Conservation (phyloP, 352 stramenopile species). For the Phytophthora boehmeriae region DNA sequence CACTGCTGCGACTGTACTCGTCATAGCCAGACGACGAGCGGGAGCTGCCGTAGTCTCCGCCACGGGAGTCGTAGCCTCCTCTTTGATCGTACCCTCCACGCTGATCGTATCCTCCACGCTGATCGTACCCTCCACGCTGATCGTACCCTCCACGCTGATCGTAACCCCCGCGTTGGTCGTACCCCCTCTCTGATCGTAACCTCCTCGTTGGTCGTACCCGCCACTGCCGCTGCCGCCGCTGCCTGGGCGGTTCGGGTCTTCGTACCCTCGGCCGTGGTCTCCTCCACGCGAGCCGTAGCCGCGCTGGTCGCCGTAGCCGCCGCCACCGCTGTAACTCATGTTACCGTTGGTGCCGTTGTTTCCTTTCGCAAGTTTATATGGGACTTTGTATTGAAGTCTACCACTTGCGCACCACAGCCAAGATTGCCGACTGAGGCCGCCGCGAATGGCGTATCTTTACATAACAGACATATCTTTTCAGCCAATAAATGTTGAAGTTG, state of each 20-base stretch:
- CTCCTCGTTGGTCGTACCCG: slow-evolving; percentile 24
- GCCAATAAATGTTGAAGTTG: neutral
- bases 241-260: slow-evolving; percentile 24
- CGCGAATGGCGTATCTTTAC: no score
- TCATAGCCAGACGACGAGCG: slow-evolving; percentile 30
- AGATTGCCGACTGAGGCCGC: neutral
- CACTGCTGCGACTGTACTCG: slow-evolving; percentile 32
- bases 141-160: slow-evolving; percentile 36
- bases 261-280: slow-evolving; percentile 24
- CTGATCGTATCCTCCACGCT: slow-evolving; percentile 23
- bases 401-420: neutral
- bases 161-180: slow-evolving; percentile 26
- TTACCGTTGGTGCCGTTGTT: neutral
- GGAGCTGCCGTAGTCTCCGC: slow-evolving; percentile 21
- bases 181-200: slow-evolving; percentile 5
- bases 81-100: slow-evolving; percentile 39
- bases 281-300: slow-evolving; percentile 19
- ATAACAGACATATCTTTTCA: neutral
- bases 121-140: slow-evolving; percentile 28
- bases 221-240: slow-evolving; percentile 23
- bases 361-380: neutral
- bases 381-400: slow-evolving; percentile 1
- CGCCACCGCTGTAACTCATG: slow-evolving; percentile 61
- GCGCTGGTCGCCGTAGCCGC: slow-evolving; percentile 35
- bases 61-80: slow-evolving; percentile 10